Conservation (phyloP, 805 yeast genomes). For the Barnettozyma sp. region DNA sequence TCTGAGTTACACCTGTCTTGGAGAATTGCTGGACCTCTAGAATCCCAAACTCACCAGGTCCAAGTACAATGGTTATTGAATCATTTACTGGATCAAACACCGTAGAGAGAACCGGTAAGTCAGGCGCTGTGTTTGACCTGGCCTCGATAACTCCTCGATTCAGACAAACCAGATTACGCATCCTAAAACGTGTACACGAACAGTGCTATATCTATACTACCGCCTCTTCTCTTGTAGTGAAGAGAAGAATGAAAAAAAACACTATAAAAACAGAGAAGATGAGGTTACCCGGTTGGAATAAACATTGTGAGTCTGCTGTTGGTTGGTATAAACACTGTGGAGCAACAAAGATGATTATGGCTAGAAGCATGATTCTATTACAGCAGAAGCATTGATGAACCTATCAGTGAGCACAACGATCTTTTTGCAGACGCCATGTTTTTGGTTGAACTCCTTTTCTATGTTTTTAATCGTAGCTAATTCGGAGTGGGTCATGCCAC, state of each 20-base stretch:
- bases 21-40: slow-evolving; percentile 73
- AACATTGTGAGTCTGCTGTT: too few relatives aligned
- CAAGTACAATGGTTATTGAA: slow-evolving; percentile 59
- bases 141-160: slow-evolving; percentile 49
- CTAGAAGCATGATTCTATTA: slow-evolving; percentile 24
- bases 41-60: slow-evolving; percentile 44
- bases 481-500: slow-evolving; percentile 86
- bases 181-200: too few relatives aligned
- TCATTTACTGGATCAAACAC: slow-evolving; percentile 71
- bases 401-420: slow-evolving; percentile 44
- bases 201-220: too few relatives aligned
- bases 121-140: slow-evolving; percentile 56
- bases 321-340: too few relatives aligned
- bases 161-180: slow-evolving; percentile 45
- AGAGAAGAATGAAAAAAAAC: too few relatives aligned
- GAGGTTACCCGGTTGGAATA: not conserved
- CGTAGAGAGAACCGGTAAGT: slow-evolving; percentile 45
- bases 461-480: slow-evolving; percentile 61
- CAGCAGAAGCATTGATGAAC: slow-evolving; percentile 35
- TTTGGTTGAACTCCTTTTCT: slow-evolving; percentile 36
- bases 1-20: slow-evolving; percentile 51
- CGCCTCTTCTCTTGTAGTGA: too few relatives aligned
- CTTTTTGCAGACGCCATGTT: slow-evolving; percentile 29
- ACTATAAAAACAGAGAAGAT: not conserved
- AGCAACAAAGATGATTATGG: too few relatives aligned